Conservation (phyloP, 371 early-diverging fungal genomes). For the Dinochytrium kinnereticum region DNA sequence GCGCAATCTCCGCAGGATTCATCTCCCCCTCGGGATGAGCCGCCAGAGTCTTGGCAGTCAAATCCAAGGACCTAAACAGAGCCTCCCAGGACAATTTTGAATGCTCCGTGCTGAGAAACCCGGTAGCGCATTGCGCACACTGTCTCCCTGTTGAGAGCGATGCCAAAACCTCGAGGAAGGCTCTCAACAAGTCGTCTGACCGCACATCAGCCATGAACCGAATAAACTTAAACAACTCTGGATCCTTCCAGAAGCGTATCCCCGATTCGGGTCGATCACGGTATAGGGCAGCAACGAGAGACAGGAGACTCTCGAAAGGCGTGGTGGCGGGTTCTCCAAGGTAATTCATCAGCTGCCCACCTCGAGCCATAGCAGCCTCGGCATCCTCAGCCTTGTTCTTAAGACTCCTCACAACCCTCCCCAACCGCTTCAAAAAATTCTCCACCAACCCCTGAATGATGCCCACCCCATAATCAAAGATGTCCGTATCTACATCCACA, state of each 20-base stretch:
- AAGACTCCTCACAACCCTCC: constrained; percentile 27
- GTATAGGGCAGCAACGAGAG: constrained; percentile 57
- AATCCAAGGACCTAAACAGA: constrained; percentile 45
- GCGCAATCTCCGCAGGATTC: constrained; percentile 62
- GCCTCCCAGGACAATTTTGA: constrained; percentile 41
- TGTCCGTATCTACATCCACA: constrained; percentile 21
- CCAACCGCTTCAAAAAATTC: constrained; percentile 21
- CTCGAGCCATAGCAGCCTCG: not conserved
- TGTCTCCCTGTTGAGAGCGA: constrained; percentile 71
- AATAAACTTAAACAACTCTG: constrained; percentile 68
- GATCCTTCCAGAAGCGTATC: constrained; percentile 72
- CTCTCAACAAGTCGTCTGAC: constrained; percentile 49
- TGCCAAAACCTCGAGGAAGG: constrained; percentile 76
- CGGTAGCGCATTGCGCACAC: constrained; percentile 64
- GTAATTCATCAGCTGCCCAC: not conserved
- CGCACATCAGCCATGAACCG: constrained; percentile 72
- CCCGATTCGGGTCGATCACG: constrained; percentile 76
- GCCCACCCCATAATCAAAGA: constrained; percentile 38
- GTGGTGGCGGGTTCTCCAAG: not conserved
- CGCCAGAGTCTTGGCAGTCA: constrained; percentile 34
- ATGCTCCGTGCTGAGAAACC: constrained; percentile 38
- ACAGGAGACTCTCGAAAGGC: constrained; percentile 24
- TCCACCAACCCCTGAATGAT: constrained; percentile 32
- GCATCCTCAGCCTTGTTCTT: constrained; percentile 39
- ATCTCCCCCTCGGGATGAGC: constrained; percentile 51